These are phyloP conservation scores for Clausena lansium DNA, from an alignment of 345 rosid genomes.

Conservation along the genomic window DNA sequence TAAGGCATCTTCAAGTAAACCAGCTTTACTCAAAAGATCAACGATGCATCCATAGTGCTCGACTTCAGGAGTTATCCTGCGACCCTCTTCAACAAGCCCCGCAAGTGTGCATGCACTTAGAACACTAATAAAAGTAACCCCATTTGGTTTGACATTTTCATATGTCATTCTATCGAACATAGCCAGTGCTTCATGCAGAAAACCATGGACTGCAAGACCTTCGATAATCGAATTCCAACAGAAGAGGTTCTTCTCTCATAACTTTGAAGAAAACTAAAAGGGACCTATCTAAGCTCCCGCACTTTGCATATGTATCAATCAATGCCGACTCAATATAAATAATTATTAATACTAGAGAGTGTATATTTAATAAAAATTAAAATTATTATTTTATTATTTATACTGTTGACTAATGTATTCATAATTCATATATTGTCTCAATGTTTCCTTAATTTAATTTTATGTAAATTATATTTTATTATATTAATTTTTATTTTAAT, in stretches of 20 bases:
- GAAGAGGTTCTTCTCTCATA: slow-evolving; percentile 62
- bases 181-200: slow-evolving; percentile 51
- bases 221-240: slow-evolving; percentile 88
- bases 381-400: too few species aligned
- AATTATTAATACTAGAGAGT: too few species aligned
- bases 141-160: slow-evolving; percentile 53
- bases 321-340: slow-evolving; percentile 75
- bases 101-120: slow-evolving; percentile 78
- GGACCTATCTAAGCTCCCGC: slow-evolving; percentile 64
- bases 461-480: too few species aligned
- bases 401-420: too few species aligned
- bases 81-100: slow-evolving; percentile 79
- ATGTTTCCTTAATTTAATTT: too few species aligned
- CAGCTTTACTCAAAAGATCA: slow-evolving; percentile 69
- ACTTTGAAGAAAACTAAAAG: slow-evolving; percentile 69
- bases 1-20: slow-evolving; percentile 66
- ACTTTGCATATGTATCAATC: slow-evolving; percentile 85
- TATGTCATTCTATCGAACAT: slow-evolving; percentile 64
- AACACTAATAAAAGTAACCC: slow-evolving; percentile 69
- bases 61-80: slow-evolving; percentile 36
- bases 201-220: slow-evolving; percentile 74
- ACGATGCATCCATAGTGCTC: slow-evolving; percentile 83
- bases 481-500: too few species aligned
- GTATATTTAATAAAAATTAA: too few species aligned
- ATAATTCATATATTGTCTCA: too few species aligned